A percentile compares a stretch with the other conserved stretches of the same genome.
phyloP scores from a whole-genome alignment of 257 asterid genomes.

The Cinchona pubescens region DNA sequence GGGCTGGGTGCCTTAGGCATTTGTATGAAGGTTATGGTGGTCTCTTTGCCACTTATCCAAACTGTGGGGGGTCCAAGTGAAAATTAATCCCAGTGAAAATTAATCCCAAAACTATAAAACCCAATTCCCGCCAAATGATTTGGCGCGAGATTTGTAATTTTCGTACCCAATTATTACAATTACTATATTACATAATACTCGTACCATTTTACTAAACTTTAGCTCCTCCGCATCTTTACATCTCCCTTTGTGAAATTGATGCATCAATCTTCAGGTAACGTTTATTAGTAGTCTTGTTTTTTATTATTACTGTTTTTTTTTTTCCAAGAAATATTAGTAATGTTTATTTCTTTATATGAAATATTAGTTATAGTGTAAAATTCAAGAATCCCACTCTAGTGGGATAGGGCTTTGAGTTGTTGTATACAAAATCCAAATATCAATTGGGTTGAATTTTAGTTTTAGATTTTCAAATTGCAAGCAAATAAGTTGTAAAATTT shows the following conservation, averaged over 20 bases:
- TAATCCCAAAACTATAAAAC: slow-evolving; percentile 11
- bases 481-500: not conserved
- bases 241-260: not conserved
- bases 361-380: no score
- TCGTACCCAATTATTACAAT: slow-evolving; percentile 1
- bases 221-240: slow-evolving; percentile 3
- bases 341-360: no score
- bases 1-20: not conserved
- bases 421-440: not conserved
- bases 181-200: not conserved
- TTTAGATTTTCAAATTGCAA: not conserved
- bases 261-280: slow-evolving; percentile 10
- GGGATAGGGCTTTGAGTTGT: no score
- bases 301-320: not conserved
- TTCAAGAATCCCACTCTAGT: no score
- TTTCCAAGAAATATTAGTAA: no score
- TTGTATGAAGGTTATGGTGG: not conserved
- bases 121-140: slow-evolving; percentile 54
- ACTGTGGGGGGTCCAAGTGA: not conserved
- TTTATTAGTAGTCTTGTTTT: no score
- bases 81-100: no score
- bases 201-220: not conserved
- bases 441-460: not conserved
- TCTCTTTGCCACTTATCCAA: not conserved
- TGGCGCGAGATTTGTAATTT: slow-evolving; percentile 45